Percentiles rank a stretch among this genome's conserved stretches.
Conservation (phyloP, 2,329 filamentous ascomycete species). For the Coniella vitis region DNA sequence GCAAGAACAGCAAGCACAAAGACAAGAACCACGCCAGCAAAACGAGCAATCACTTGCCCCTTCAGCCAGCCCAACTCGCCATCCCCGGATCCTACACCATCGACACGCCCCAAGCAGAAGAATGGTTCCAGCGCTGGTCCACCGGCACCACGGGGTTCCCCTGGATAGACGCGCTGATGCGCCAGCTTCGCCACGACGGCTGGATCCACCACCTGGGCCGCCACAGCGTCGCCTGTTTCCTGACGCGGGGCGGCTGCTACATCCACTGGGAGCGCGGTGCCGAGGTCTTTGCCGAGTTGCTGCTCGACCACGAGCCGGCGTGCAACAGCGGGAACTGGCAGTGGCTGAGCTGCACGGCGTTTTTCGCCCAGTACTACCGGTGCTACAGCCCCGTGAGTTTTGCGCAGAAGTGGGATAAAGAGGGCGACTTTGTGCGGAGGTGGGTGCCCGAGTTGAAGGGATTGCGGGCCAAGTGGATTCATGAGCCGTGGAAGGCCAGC, state of each 20-base stretch:
- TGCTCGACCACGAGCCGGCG: slow-evolving; percentile 68
- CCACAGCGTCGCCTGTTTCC: slow-evolving; percentile 72
- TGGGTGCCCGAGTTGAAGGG: slow-evolving; percentile 61
- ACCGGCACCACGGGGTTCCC: slow-evolving; percentile 66
- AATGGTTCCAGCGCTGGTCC: slow-evolving; percentile 63
- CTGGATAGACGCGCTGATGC: slow-evolving; percentile 76
- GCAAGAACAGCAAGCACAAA: slow-evolving; percentile 27
- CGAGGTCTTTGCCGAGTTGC: slow-evolving; percentile 69
- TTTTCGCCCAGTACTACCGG: slow-evolving; percentile 65
- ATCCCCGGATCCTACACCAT: slow-evolving; percentile 50
- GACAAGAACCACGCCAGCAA: background rate
- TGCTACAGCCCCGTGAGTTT: slow-evolving; percentile 67
- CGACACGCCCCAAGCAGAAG: slow-evolving; percentile 55
- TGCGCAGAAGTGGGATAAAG: slow-evolving; percentile 67
- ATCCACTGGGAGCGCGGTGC: slow-evolving; percentile 73
- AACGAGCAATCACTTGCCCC: no score
- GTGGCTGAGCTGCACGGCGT: slow-evolving; percentile 70
- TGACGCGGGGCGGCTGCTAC: slow-evolving; percentile 74
- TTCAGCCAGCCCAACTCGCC: background rate
- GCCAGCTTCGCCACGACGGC: slow-evolving; percentile 62
- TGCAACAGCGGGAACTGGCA: slow-evolving; percentile 75
- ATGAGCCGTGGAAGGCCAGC: slow-evolving; percentile 72
- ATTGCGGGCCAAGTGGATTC: slow-evolving; percentile 64
- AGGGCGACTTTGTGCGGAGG: slow-evolving; percentile 55
- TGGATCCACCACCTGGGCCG: slow-evolving; percentile 77